Conservation (phyloP, 345 rosid species). For the Acer negundo region DNA sequence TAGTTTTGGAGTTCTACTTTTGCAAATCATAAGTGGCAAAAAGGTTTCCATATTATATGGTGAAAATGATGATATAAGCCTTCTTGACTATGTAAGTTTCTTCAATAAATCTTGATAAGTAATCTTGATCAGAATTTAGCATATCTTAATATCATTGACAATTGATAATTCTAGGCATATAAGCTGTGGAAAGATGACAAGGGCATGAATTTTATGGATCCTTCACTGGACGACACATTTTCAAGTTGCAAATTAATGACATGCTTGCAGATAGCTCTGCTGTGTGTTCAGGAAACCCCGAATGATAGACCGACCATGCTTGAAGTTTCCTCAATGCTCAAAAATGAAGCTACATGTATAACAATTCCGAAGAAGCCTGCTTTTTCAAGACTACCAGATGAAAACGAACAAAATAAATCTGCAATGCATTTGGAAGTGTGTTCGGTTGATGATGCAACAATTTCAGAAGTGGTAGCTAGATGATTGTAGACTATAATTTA, state of each 20-base stretch:
- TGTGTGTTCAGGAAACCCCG: conserved; percentile 31
- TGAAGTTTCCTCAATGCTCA: conserved; percentile 18
- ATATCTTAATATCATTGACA: neutral
- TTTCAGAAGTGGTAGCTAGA: conserved; percentile 1
- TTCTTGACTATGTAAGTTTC: conserved; percentile 2
- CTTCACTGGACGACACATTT: conserved; percentile 17
- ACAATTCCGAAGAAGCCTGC: conserved; percentile 23
- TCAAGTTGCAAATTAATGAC: conserved; percentile 13
- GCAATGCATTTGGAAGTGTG: neutral
- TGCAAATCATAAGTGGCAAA: no score
- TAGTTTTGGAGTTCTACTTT: no score
- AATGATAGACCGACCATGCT: conserved; percentile 28
- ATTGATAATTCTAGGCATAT: conserved; percentile 22
- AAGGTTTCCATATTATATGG: no score
- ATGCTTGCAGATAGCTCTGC: conserved; percentile 25
- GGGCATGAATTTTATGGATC: conserved; percentile 22
- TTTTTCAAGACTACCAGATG: conserved; percentile 14
- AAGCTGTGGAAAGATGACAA: conserved; percentile 22
- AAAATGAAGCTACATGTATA: conserved; percentile 10
- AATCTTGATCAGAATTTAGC: neutral
- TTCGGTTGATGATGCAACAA: conserved; percentile 6
- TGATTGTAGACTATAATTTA: neutral
- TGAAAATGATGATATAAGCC: no score
- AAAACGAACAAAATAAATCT: neutral
- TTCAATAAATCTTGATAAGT: neutral